Base-by-base conservation (phyloP, 2,329 filamentous ascomycete genomes). In the Chaetomiaceae sp. region DNA sequence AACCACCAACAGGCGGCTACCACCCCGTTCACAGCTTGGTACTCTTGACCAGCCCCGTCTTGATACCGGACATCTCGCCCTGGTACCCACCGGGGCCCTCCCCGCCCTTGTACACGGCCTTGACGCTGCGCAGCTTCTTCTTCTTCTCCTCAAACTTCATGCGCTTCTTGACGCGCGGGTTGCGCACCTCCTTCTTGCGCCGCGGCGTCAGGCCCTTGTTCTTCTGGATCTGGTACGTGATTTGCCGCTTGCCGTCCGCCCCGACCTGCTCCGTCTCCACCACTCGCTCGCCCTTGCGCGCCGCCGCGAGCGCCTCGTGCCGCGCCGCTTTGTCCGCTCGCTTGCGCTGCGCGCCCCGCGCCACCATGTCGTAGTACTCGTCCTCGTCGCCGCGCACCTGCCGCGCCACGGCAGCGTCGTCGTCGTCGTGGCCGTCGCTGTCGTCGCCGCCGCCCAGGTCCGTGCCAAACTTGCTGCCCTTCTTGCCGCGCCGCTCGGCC, bases 101-200 rank as follows among this genome's bases (percentile, higher is more conserved):
- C 51, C 88, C 86, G 56, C 88, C 88, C 68, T 89, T 88, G 72
- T 90, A 97, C 12, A 88, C 75, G 8, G 86, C 79, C 71, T 86
- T 88, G 73, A 90, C 87, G 63, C 85, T 91, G 60, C 80, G 81
- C 62, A 97, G 69, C 76, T 97, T 96, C 86, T 96, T 97, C 79
- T 91, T 86, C 78, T 95, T 96, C 67, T 89, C 85, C 63, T 94
- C 89, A 66, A 81, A 98, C 80, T 88, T 89, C 81, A 88, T 88
- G 68, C 88, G 82, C 84, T 96, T 97, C 84, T 97, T 98, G 55
- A 97, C 91, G 65, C 93, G 77, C 29, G 93, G 90, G 70, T 98
- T 98, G 53, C 91, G 76, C 48, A 89, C 85, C 58, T 95, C 90
- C 81, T 98, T 97, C 76, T 86, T 94, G 54, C 91, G 77, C 67